Conservation (phyloP, 257 asterid species). For the Solanum phureja region DNA sequence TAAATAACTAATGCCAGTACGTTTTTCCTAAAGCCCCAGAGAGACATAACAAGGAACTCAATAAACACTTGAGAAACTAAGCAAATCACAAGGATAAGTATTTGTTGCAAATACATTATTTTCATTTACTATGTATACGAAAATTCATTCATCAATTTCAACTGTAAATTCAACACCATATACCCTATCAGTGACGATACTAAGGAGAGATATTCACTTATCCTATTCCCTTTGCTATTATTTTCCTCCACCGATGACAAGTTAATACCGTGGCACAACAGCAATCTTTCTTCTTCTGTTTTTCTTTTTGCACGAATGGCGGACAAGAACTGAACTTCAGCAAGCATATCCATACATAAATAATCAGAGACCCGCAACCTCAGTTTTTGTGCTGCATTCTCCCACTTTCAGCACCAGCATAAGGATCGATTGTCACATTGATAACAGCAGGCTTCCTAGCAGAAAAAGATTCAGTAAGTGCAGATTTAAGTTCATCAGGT, state of each 20-base stretch:
- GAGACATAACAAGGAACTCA: not conserved
- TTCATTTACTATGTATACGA: not conserved
- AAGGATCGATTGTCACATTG: constrained; percentile 76
- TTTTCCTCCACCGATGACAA: not conserved
- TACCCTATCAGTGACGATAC: not conserved
- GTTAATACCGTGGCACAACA: not conserved
- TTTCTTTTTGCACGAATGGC: not conserved
- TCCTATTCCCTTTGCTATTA: not conserved
- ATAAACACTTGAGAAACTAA: not conserved
- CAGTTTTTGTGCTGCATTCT: constrained; percentile 87
- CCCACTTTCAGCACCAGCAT: constrained; percentile 91
- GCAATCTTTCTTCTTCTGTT: not conserved
- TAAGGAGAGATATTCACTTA: not conserved
- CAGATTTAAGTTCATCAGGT: constrained; percentile 70
- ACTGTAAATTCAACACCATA: not conserved
- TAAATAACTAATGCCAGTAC: no score
- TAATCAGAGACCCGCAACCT: constrained; percentile 9
- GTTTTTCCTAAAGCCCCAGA: not conserved
- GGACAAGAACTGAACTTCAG: not conserved
- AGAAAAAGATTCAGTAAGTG: constrained; percentile 60
- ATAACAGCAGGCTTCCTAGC: constrained; percentile 70
- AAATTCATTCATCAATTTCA: not conserved
- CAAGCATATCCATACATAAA: not conserved
- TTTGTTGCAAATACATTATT: not conserved
- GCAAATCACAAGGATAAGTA: not conserved